Evolutionary conservation across 208 protist species (phyloP).

Genomic region (Trypanosoma rangeli): DNA sequence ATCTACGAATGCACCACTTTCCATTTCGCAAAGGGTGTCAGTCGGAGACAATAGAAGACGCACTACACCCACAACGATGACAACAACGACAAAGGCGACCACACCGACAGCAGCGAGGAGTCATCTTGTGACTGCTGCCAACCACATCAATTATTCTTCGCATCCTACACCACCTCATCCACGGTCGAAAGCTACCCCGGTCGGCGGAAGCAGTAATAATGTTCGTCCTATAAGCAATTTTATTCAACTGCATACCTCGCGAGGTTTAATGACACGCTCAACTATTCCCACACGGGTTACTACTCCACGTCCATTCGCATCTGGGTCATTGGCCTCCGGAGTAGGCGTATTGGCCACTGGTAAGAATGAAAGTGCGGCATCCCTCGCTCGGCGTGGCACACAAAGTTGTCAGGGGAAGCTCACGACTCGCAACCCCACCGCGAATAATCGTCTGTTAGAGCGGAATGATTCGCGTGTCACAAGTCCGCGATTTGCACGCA

Average conservation of each 20-base stretch:
- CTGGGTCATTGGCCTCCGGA: neutral
- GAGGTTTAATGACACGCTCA: neutral
- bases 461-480: conserved; percentile 3
- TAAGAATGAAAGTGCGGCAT: neutral
- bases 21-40: neutral
- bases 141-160: neutral
- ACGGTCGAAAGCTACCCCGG: neutral
- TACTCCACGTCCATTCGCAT: conserved; percentile 10
- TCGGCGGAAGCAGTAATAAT: neutral
- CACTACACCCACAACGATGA: neutral
- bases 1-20: neutral
- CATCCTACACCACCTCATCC: neutral
- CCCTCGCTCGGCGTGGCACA: neutral
- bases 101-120: neutral
- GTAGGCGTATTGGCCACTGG: neutral
- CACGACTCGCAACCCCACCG: neutral
- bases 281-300: neutral
- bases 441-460: neutral
- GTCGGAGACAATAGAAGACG: neutral
- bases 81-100: neutral
- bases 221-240: neutral
- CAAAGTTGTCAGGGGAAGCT: neutral
- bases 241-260: neutral
- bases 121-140: neutral
- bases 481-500: conserved; percentile 16